Percentiles rank a stretch among this genome's conserved stretches.
phyloP scores from a whole-genome alignment of 495 filamentous ascomycete genomes.

The Glutinoglossum americanum region DNA sequence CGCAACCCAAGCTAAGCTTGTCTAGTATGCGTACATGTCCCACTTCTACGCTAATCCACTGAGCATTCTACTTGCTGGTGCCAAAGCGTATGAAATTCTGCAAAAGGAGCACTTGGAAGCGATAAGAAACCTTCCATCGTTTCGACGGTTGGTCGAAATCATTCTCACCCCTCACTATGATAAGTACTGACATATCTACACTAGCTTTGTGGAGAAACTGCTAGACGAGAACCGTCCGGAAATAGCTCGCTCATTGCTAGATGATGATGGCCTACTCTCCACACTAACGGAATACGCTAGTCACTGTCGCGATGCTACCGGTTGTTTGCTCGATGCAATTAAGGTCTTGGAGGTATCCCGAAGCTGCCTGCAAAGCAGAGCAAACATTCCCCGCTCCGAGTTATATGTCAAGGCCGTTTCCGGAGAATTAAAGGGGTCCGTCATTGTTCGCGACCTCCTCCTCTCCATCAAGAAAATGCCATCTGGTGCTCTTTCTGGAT shows the following conservation, averaged over 20 bases:
- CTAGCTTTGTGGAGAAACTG: constrained; percentile 25
- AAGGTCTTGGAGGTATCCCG: constrained; percentile 24
- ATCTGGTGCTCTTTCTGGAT: constrained; percentile 19
- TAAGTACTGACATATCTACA: constrained; percentile 1
- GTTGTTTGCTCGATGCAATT: constrained; percentile 23
- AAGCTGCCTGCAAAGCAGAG: constrained; percentile 19
- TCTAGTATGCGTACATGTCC: constrained; percentile 80
- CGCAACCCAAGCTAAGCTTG: constrained; percentile 6
- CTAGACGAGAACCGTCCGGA: constrained; percentile 21
- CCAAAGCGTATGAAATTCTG: constrained; percentile 16
- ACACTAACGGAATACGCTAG: constrained; percentile 12
- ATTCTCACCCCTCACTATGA: neutral
- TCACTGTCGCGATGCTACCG: constrained; percentile 17
- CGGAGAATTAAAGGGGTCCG: constrained; percentile 31
- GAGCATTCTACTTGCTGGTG: constrained; percentile 34
- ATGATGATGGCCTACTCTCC: constrained; percentile 25
- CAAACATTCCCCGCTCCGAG: constrained; percentile 23
- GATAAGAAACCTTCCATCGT: constrained; percentile 59
- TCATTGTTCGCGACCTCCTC: constrained; percentile 31
- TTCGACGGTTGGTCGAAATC: constrained; percentile 30
- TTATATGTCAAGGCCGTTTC: constrained; percentile 34
- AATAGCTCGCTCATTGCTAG: constrained; percentile 25
- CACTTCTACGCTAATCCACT: constrained; percentile 86
- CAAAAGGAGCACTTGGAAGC: constrained; percentile 47
- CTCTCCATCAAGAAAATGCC: constrained; percentile 26